Percentiles rank a stretch among this genome's conserved stretches.
phyloP scores from a whole-genome alignment of 345 rosid species.

The Draba incana region DNA sequence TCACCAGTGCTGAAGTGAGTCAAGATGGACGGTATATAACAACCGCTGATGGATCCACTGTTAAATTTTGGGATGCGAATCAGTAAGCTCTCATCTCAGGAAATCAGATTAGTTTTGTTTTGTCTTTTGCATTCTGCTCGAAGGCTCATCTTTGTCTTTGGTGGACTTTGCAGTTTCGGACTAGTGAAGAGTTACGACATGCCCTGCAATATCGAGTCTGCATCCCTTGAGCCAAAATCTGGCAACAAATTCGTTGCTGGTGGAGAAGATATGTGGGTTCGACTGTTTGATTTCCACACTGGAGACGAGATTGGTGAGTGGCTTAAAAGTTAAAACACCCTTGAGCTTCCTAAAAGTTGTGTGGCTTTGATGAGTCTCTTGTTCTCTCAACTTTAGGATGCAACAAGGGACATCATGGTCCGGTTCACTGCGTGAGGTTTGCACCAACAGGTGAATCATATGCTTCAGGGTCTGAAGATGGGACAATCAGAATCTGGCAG shows the following conservation, averaged over 20 bases:
- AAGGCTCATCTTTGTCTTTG: not conserved
- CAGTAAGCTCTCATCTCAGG: slow-evolving; percentile 62
- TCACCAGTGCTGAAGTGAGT: slow-evolving; percentile 97
- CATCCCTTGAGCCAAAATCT: slow-evolving; percentile 74
- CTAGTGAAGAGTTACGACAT: slow-evolving; percentile 82
- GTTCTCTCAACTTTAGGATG: slow-evolving; percentile 53
- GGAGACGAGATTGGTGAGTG: slow-evolving; percentile 68
- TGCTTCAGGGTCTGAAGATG: slow-evolving; percentile 95
- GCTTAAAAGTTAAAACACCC: not conserved
- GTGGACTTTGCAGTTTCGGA: slow-evolving; percentile 56
- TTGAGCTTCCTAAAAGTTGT: too few species aligned
- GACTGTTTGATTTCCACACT: slow-evolving; percentile 70
- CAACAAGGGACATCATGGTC: slow-evolving; percentile 98
- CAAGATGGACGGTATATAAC: slow-evolving; percentile 97
- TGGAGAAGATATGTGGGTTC: slow-evolving; percentile 96
- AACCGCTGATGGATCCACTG: slow-evolving; percentile 85
- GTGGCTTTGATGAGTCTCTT: not conserved
- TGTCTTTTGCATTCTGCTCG: not conserved
- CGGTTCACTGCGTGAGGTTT: slow-evolving; percentile 84
- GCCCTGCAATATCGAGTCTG: slow-evolving; percentile 84
- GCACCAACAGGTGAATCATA: slow-evolving; percentile 93
- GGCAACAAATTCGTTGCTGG: slow-evolving; percentile 88
- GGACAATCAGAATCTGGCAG: slow-evolving; percentile 66
- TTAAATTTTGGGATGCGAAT: slow-evolving; percentile 98
- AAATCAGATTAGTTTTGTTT: not conserved